Evolutionary conservation across 2,329 filamentous ascomycete species (phyloP).

Genomic region (Claviceps purpurea): DNA sequence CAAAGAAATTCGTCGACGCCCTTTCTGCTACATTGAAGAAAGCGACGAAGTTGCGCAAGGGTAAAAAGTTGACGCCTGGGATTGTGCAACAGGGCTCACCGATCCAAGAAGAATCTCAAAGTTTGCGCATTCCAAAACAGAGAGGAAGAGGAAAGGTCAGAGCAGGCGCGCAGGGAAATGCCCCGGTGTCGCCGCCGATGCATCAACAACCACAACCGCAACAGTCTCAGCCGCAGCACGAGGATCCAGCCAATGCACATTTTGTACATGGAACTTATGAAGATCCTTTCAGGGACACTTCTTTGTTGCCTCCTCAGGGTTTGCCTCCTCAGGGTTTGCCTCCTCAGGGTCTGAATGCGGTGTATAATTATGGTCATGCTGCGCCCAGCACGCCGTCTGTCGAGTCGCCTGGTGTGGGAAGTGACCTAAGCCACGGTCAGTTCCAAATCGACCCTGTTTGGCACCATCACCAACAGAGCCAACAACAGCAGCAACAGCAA

Average conservation of each 20-base stretch:
- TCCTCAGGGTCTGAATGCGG: slow-evolving; percentile 11
- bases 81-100: slow-evolving; percentile 17
- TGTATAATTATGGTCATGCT: slow-evolving; percentile 19
- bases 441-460: slow-evolving; percentile 9
- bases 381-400: slow-evolving; percentile 25
- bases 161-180: slow-evolving; percentile 9
- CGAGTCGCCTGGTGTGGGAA: slow-evolving; percentile 24
- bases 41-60: slow-evolving; percentile 21
- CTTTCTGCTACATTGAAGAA: slow-evolving; percentile 28
- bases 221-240: slow-evolving; percentile 1
- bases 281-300: slow-evolving; percentile 24
- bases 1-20: slow-evolving; percentile 28
- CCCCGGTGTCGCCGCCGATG: slow-evolving; percentile 13
- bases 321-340: slow-evolving; percentile 6
- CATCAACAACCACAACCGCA: slow-evolving; percentile 13
- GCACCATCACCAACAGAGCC: slow-evolving; percentile 12
- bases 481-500: slow-evolving; percentile 12
- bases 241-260: slow-evolving; percentile 13
- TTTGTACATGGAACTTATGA: slow-evolving; percentile 25
- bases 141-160: slow-evolving; percentile 14
- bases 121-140: slow-evolving; percentile 21
- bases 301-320: slow-evolving; percentile 12
- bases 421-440: slow-evolving; percentile 16
- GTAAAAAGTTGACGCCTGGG: slow-evolving; percentile 12
- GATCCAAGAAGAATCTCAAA: slow-evolving; percentile 14